phyloP scores from a whole-genome alignment of 441 rosid species.

The Metrosideros polymorpha region DNA sequence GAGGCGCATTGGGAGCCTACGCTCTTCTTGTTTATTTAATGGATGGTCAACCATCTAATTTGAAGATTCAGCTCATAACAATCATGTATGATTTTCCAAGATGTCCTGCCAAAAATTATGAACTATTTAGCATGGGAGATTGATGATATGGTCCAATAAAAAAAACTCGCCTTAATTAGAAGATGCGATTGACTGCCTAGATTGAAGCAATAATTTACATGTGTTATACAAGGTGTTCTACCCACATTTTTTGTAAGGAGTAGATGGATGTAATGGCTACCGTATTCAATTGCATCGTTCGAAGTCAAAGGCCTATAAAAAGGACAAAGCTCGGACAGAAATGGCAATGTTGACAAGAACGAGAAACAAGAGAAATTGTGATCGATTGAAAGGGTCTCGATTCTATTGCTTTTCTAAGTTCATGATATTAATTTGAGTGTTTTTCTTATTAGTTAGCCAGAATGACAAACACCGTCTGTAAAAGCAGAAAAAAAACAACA shows the following conservation, averaged over 20 bases:
- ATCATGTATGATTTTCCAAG: background rate
- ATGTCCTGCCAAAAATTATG: background rate
- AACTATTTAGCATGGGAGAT: background rate
- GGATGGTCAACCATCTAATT: background rate
- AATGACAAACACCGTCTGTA: background rate
- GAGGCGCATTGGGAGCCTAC: background rate
- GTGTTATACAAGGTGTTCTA: background rate
- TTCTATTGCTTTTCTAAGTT: background rate
- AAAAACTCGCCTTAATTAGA: background rate
- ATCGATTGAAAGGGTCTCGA: accelerated
- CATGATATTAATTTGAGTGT: background rate
- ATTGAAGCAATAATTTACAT: background rate
- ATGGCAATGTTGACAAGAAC: background rate
- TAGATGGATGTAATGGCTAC: background rate
- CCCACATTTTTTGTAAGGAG: background rate
- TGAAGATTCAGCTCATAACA: background rate
- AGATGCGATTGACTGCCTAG: background rate
- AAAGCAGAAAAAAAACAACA: background rate
- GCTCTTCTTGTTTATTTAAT: background rate
- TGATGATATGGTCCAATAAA: background rate
- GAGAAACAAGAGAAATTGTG: background rate
- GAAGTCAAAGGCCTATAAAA: background rate
- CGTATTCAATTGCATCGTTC: background rate
- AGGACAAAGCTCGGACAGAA: background rate
- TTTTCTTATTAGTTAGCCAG: background rate